Evolutionary conservation across 768 basidiomycete genomes (phyloP).

Genomic region (Tephrocybe sp.): DNA sequence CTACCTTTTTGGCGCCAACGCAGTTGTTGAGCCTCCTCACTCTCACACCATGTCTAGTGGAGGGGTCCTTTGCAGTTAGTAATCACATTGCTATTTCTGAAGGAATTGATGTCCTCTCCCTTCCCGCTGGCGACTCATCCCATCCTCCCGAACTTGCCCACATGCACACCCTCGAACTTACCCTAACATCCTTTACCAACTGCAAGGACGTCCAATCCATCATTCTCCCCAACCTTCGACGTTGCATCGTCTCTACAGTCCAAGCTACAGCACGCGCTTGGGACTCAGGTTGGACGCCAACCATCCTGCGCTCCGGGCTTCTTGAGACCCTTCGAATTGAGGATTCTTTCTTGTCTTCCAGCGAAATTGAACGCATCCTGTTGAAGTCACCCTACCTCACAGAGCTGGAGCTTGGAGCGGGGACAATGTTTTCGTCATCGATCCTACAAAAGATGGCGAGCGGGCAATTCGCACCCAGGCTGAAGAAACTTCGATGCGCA

Average conservation of each 20-base stretch:
- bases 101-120: neutral
- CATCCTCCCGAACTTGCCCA: neutral
- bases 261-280: neutral
- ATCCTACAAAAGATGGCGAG: neutral
- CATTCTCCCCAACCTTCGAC: constrained; percentile 3
- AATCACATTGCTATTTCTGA: neutral
- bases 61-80: neutral
- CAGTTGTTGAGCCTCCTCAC: neutral
- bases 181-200: neutral
- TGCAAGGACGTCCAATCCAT: neutral
- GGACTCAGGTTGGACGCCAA: constrained; percentile 3
- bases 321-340: constrained; percentile 1
- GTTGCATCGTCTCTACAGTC: neutral
- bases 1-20: neutral
- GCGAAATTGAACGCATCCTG: neutral
- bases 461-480: constrained; percentile 2
- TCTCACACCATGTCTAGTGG: neutral
- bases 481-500: constrained; percentile 1
- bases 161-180: neutral
- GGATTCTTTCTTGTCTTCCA: neutral
- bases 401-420: constrained; percentile 1
- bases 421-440: constrained; percentile 1
- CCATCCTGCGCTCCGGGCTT: neutral
- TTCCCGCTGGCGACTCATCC: neutral
- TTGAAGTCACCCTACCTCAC: neutral